Base-by-base conservation (phyloP, 441 rosid genomes). In the Manihot esculenta region DNA sequence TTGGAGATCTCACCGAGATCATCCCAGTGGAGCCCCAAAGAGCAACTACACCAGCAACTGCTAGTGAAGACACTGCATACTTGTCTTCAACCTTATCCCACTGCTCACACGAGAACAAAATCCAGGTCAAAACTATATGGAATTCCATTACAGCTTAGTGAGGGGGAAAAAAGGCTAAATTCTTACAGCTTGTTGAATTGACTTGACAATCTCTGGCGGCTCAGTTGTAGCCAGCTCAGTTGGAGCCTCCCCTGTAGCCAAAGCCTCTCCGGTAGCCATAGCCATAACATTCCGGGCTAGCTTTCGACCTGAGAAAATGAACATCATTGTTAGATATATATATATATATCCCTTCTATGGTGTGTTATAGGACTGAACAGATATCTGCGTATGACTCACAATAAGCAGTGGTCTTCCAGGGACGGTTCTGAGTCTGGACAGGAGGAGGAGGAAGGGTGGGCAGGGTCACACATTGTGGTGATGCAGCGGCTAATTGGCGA, bases 81-180 rank as follows among this genome's bases (percentile, higher is more conserved):
- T 94, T 91, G 61, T 94, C 99, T 60, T 94, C 99, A 42, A 91
- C 88, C 80, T 90, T 89, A 33, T 89, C 91, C 99, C 99, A 92
- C 99, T 94, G 80, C 56, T 68, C 74, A 57, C 20, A 51, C 72
- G 42, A 33, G 10, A 51, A 59, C 7, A 68, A 58, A 47, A 54
- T 50, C 41, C 10, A 6, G 7, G 55, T 60, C 55, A 55, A 54
- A 24, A 35, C 47, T 27, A 47, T 13, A 6, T 8, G n/a, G 1
- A 58, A 66, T 60, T 35, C 18, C 50, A 50, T 2, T 35, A 35
- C 41, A 35, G 41, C 41, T 2, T 35, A 35, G 5, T 6, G 35
- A 30, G 35, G 35, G 2, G 5, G 4, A 35, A 35, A 35, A 35
- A 0, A 35, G 3, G 41, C 41, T 35, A 62, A 50, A 12, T 60